phyloP scores from a whole-genome alignment of 805 yeast species.

The Wickerhamomyces alni region DNA sequence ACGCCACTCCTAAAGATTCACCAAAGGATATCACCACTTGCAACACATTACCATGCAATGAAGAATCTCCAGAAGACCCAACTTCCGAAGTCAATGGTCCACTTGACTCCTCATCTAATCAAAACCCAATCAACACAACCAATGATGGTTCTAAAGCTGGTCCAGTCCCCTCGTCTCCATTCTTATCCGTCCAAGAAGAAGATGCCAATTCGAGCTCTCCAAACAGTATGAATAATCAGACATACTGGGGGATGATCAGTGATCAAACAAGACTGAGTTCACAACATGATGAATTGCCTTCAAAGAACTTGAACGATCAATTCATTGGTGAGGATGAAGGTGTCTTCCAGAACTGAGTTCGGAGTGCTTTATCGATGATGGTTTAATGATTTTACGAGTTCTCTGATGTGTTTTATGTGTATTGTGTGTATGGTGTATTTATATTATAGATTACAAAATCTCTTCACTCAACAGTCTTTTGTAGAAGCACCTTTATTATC shows the following conservation, averaged over 20 bases:
- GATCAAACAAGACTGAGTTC: conserved; percentile 9
- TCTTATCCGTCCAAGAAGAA: conserved; percentile 4
- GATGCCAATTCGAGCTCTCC: conserved; percentile 14
- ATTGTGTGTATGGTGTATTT: background rate
- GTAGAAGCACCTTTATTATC: no score
- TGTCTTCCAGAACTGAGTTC: background rate
- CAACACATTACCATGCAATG: conserved; percentile 25
- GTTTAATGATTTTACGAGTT: no score
- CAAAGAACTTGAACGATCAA: conserved; percentile 4
- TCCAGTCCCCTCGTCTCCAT: conserved; percentile 19
- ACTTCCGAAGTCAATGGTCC: background rate
- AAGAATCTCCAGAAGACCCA: conserved; percentile 17
- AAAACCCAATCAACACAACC: background rate
- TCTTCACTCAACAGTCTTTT: no score
- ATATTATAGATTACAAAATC: no score
- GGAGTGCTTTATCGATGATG: background rate
- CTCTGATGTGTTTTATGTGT: background rate
- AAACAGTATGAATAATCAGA: conserved; percentile 6
- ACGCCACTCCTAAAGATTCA: conserved; percentile 18
- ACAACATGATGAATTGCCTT: conserved; percentile 10
- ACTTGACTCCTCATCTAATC: background rate
- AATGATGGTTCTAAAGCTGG: conserved; percentile 3
- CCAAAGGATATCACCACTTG: conserved; percentile 26
- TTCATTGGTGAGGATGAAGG: background rate
- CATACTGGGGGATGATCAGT: conserved; percentile 5